Conservation (phyloP, 768 basidiomycete species). For the Holtermanniella nyarrowii region DNA sequence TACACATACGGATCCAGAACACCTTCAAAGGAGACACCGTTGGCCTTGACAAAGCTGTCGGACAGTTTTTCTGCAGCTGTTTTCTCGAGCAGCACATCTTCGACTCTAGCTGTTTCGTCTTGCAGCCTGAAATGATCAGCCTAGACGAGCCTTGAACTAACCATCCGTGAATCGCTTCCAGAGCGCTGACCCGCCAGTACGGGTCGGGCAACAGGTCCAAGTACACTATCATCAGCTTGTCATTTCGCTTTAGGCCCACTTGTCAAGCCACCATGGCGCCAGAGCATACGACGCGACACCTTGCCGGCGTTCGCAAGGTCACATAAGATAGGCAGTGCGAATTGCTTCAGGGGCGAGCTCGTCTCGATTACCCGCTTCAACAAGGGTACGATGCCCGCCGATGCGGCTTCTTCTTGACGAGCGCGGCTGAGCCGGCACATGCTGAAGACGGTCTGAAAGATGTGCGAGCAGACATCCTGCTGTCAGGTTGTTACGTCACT, state of each 20-base stretch:
- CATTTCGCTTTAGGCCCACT: constrained; percentile 21
- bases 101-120: constrained; percentile 88
- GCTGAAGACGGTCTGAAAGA: constrained; percentile 95
- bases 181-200: constrained; percentile 39
- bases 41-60: constrained; percentile 51
- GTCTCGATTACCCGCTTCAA: constrained; percentile 79
- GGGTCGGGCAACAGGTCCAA: constrained; percentile 38
- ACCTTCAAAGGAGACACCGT: constrained; percentile 33
- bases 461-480: constrained; percentile 92
- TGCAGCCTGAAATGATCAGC: constrained; percentile 55
- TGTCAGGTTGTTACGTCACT: background rate
- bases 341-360: constrained; percentile 88
- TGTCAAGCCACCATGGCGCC: constrained; percentile 84
- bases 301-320: constrained; percentile 93
- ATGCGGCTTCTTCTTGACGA: constrained; percentile 92
- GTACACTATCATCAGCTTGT: constrained; percentile 24
- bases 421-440: constrained; percentile 89
- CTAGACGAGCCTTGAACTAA: constrained; percentile 40
- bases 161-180: constrained; percentile 88
- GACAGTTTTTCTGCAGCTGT: constrained; percentile 78
- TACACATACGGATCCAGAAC: constrained; percentile 37
- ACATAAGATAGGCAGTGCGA: constrained; percentile 91
- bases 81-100: constrained; percentile 74
- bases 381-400: constrained; percentile 86
- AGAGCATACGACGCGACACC: constrained; percentile 73